Evolutionary conservation across 495 filamentous ascomycete species (phyloP).

Genomic region (Trichoderma parareesei): DNA sequence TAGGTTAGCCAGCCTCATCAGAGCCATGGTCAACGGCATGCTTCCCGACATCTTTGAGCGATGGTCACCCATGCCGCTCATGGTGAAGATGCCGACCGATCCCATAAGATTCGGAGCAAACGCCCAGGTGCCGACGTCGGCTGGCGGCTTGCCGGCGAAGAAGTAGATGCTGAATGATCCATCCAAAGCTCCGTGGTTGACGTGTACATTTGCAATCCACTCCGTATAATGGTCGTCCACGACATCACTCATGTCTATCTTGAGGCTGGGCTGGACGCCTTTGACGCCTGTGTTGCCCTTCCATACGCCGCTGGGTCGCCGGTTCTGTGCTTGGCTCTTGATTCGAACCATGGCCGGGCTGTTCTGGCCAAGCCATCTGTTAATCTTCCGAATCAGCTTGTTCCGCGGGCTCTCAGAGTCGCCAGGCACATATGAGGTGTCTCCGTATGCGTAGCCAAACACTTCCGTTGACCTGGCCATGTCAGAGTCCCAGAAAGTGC

Average conservation of each 20-base stretch:
- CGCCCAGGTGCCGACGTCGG: conserved; percentile 33
- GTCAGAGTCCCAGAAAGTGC: conserved; percentile 44
- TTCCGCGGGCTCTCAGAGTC: conserved; percentile 16
- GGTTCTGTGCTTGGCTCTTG: conserved; percentile 1
- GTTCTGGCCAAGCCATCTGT: conserved; percentile 44
- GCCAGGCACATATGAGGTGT: conserved; percentile 28
- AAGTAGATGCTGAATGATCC: conserved; percentile 50
- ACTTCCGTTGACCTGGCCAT: conserved; percentile 31
- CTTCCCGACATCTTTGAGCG: conserved; percentile 37
- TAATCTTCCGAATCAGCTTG: conserved; percentile 39
- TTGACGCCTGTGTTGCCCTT: background rate
- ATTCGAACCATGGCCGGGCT: conserved; percentile 19
- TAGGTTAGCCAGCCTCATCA: conserved; percentile 33
- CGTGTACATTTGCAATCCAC: conserved; percentile 54
- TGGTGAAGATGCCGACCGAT: conserved; percentile 45
- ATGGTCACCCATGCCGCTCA: conserved; percentile 17
- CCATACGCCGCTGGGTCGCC: background rate
- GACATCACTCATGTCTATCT: conserved; percentile 15
- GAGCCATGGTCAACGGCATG: conserved; percentile 47
- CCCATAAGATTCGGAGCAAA: conserved; percentile 41
- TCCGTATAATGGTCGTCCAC: conserved; percentile 35
- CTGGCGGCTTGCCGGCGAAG: conserved; percentile 46
- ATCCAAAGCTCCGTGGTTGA: conserved; percentile 46
- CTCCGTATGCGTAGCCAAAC: conserved; percentile 57
- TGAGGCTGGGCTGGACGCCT: conserved; percentile 15